Evolutionary conservation across 257 asterid species (phyloP).

Genomic region (Penstemon newberryi): DNA sequence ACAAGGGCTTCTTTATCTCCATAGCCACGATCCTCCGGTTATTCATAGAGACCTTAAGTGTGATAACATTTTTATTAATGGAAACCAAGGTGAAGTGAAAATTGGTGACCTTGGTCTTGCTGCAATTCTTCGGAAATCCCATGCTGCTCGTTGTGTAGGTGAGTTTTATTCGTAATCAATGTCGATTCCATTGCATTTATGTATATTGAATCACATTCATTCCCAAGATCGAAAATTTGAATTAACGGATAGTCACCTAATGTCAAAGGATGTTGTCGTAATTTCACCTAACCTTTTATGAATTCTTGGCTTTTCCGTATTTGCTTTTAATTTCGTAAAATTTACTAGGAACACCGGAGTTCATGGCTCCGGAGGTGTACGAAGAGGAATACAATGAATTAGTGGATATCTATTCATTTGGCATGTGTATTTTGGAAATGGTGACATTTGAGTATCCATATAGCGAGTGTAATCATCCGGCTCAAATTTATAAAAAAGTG

Average conservation of each 20-base stretch:
- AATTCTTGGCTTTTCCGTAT: neutral
- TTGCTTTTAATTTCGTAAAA: neutral
- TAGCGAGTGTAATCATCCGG: slow-evolving; percentile 69
- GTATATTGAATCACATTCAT: neutral
- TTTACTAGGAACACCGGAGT: slow-evolving; percentile 69
- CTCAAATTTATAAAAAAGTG: slow-evolving; percentile 78
- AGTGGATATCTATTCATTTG: slow-evolving; percentile 71
- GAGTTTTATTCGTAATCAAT: neutral
- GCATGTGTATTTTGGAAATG: slow-evolving; percentile 80
- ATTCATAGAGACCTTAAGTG: slow-evolving; percentile 81
- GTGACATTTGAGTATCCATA: slow-evolving; percentile 77
- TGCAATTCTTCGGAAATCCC: slow-evolving; percentile 65
- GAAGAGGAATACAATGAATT: slow-evolving; percentile 73
- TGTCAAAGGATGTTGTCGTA: neutral
- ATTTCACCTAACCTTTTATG: too few relatives aligned
- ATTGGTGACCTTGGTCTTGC: slow-evolving; percentile 80
- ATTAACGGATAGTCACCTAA: neutral
- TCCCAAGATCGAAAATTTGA: neutral
- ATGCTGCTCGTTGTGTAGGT: slow-evolving; percentile 73
- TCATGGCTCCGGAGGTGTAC: slow-evolving; percentile 81
- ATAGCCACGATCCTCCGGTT: slow-evolving; percentile 65
- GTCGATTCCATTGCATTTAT: neutral
- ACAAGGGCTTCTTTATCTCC: slow-evolving; percentile 68
- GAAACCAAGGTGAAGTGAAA: slow-evolving; percentile 73
- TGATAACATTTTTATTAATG: slow-evolving; percentile 69